Conservation (phyloP, 345 rosid species). For the rapeseed (Brassica napus) region Da-Ae NC_063449.1:23974001-23974500, state of each 20-base stretch:
- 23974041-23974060: constrained; percentile 78
- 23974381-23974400: not conserved
- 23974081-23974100: constrained; percentile 84
- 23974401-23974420: not conserved
- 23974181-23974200: not conserved
- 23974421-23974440: constrained; percentile 39
- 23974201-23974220: not conserved
- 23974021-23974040: constrained; percentile 84
- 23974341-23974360: constrained; percentile 78
- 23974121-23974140: constrained; percentile 68
- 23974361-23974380: not conserved
- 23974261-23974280: constrained; percentile 83
- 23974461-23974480: constrained; percentile 44
- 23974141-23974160: constrained; percentile 68
- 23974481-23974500: constrained; percentile 47
- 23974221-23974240: not conserved
- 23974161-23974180: not conserved
- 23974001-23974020: constrained; percentile 69
- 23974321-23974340: constrained; percentile 86
- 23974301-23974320: constrained; percentile 88
- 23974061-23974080: constrained; percentile 73
- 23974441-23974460: constrained; percentile 44
- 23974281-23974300: constrained; percentile 93
- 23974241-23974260: constrained; percentile 61
- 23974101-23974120: constrained; percentile 70